Evolutionary conservation across 768 basidiomycete species (phyloP), one percentile per base, ranked within the genome.

Genomic region (Psilocybe tampanensis): DNA sequence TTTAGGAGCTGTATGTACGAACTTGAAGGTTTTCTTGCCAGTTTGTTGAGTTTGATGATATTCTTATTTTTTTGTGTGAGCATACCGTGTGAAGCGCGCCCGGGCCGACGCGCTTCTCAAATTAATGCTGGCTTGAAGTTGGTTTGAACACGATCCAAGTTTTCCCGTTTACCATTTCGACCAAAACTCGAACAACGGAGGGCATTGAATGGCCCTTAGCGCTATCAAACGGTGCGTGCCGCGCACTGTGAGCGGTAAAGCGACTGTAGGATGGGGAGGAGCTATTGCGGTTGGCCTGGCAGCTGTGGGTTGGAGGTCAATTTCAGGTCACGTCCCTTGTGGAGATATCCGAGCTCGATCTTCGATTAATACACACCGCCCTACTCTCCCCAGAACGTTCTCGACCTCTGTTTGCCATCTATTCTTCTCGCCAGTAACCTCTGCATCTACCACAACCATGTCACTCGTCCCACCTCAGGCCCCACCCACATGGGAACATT

Each of bases 401-500:
- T 67, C 67, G 33, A 68, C 74, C 60, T 70, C 72, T 19, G 59
- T 66, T 52, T 55, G 70, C 58, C 59, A 58, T 67, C 68, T 58
- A 61, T 68, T 64, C 65, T 69, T 64, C 58, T 70, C 66, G 65
- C 64, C 64, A 58, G 50, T 61, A 32, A 63, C 68, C 36, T 61
- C 67, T 50, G 52, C 68, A 13, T 59, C 68, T 48, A 54, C 68
- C 44, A 55, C 80, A 72, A 29, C 29, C 29, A 78, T 82, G 74
- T 66, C 77, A 17, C 63, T 90, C 32, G 79, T 72, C 15, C 83
- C 90, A 26, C 89, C 92, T 1, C 88, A 92, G 64, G 66, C 80
- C 23, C 72, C 90, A 2, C 86, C 86, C 11, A 64, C 69, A 24
- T 92, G 90, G 90, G 77, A 79, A 19, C 89, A 92, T 64, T 75